Evolutionary conservation across 371 early-diverging fungal species (phyloP).

Genomic region (Mortierella sp.): DNA sequence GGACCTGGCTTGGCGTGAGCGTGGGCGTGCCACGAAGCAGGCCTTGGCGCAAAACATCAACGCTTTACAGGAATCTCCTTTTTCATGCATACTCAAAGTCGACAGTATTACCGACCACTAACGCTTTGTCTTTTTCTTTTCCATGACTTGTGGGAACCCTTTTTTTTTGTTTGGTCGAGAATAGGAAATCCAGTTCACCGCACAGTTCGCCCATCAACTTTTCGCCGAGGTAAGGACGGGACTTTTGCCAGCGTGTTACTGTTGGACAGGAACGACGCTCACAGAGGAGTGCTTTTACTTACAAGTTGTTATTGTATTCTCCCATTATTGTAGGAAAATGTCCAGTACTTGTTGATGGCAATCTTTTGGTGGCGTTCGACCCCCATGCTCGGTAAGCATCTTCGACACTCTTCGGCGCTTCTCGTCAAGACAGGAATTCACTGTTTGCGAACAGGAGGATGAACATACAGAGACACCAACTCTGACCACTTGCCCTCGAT

Average conservation of each 20-base stretch:
- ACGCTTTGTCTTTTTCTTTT: neutral
- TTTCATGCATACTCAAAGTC: neutral
- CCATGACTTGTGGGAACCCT: neutral
- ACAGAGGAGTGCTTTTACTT: neutral
- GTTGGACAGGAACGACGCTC: neutral
- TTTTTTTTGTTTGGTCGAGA: neutral
- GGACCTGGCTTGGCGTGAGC: conserved; percentile 2
- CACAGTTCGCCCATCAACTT: conserved; percentile 68
- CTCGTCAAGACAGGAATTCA: too few relatives aligned
- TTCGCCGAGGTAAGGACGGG: conserved; percentile 55
- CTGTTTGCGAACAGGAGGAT: neutral
- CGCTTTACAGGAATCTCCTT: neutral
- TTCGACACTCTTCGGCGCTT: neutral
- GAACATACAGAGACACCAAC: neutral
- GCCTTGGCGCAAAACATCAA: neutral
- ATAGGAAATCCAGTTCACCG: conserved; percentile 48
- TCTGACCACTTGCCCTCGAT: neutral
- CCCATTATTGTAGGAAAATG: conserved; percentile 80
- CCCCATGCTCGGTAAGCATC: conserved; percentile 77
- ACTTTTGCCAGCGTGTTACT: neutral
- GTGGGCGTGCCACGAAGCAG: neutral
- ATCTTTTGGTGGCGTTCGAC: conserved; percentile 81
- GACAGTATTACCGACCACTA: neutral
- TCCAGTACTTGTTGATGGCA: conserved; percentile 88
- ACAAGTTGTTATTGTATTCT: neutral